Base-by-base conservation (phyloP, 192 early-diverging fungal species). In the Coemansia sp. region DNA sequence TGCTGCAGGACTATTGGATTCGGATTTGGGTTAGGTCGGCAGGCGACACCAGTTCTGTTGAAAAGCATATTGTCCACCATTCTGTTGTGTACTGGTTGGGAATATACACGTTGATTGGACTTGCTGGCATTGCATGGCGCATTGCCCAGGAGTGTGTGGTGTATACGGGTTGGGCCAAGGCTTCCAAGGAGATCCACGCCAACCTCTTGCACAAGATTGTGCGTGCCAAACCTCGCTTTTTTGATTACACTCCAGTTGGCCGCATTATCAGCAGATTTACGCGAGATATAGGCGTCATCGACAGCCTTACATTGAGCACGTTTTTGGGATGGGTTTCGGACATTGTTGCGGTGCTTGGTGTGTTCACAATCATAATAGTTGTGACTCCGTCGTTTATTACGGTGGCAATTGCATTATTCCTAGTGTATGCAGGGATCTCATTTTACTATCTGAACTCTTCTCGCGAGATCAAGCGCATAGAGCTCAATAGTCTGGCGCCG, bases 191-290 rank as follows among this genome's bases (percentile, higher is more conserved):
- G 1, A 59, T 91, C 22, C 90, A 91, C 59, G 43, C 55, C 38
- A 67, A 76, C 8, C 71, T 90, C n/a, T 49, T 91, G 39, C 71
- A 74, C 19, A 69, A 77, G 43, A 79, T 91, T 13, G 66, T 88
- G 17, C 84, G 79, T 37, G 88, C 90, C 5, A 91, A 88, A 59
- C 79, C 94, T n/a, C 85, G 87, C 40, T 95, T 94, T 84, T 95
- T 90, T 79, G 92, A 94, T 56, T 84, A 88, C 2, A 92, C 89
- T 3, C 94, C 94, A 16, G 69, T 90, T 17, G 93, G 93, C 22
- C 85, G 90, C 22, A 90, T 93, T 60, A 86, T 90, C 64, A 95
- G 93, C 71, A 73, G 94, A 49, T 93, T 92, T 69, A 89, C 90
- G 37, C 88, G 88, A 7, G 92, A 96, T 77, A 88, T 95, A 64